Evolutionary conservation across 306 rosid species (phyloP), one percentile per base, ranked within the genome.

Genomic region (Calophaca sinica): DNA sequence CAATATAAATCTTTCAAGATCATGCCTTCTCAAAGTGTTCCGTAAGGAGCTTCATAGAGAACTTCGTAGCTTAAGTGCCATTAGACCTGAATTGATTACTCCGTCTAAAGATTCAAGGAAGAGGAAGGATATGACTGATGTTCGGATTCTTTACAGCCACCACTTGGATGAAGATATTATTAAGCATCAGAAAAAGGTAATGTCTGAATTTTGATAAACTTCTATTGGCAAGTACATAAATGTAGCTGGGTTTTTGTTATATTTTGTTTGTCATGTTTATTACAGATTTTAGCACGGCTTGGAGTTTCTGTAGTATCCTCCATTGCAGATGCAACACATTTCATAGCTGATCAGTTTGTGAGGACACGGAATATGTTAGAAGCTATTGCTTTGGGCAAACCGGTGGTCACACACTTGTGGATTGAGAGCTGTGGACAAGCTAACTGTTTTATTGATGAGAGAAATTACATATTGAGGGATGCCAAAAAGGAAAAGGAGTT

Each of bases 361-460:
- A 96, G 97, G 3, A 92, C 98, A 29, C 89, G 96, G 77, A 96
- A 92, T 84, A 89, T 96, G 96, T 81, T 96, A 75, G 96, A 89
- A 82, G 98, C 99, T 62, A 96, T 96, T 70, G 96, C 99, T 74
- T 82, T 64, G 50, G 93, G 97, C 38, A 92, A 96, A 85, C 93
- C 88, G 51, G 99, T 96, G 74, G 98, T 96, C 54, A 90, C 97
- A n/a, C 98, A 85, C 85, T 84, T 78, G 70, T 96, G 99, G 99
- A 80, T 96, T 33, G 93, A 92, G 63, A 90, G 93, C 83, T 96
- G 98, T 79, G 99, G 98, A 60, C 93, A 92, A 87, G 96, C 98
- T 51, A 85, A 81, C 76, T 90, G 97, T 84, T 87, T 92, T 80
- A 82, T 96, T 8, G 99, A 96, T 33, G 98, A 96, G 88, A 92